Percentiles rank a stretch among this genome's conserved stretches.
These are phyloP conservation scores for Pestalotiopsis sp. DNA, from an alignment of 2,329 filamentous ascomycete genomes.

Conservation along the genomic window DNA sequence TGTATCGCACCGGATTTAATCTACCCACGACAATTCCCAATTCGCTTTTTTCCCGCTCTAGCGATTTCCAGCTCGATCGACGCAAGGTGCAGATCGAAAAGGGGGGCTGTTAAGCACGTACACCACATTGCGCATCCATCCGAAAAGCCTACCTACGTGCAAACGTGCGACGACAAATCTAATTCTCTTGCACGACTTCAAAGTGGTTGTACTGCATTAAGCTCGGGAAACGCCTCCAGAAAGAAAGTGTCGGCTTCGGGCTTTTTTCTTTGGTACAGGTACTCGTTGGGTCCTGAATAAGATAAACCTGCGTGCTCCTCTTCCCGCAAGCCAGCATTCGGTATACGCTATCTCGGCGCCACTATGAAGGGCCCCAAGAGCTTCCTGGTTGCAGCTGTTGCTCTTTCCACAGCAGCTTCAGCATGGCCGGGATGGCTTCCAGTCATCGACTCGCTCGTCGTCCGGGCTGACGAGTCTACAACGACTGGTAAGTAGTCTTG, in stretches of 20 bases:
- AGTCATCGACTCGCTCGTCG: conserved; percentile 54
- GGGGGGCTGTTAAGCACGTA: neutral
- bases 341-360: conserved; percentile 20
- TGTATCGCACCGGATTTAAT: neutral
- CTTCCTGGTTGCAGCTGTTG: conserved; percentile 54
- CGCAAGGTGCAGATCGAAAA: neutral
- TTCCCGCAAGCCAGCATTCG: conserved; percentile 26
- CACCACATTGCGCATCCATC: neutral
- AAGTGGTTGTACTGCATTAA: conserved; percentile 13
- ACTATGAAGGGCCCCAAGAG: conserved; percentile 54
- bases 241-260: neutral
- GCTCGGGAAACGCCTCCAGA: neutral
- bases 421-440: conserved; percentile 62
- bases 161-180: conserved; percentile 13
- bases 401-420: conserved; percentile 53
- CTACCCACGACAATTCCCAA: neutral
- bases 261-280: neutral
- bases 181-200: conserved; percentile 8
- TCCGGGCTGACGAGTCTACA: conserved; percentile 44
- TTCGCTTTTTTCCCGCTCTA: conserved; percentile 3
- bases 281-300: neutral
- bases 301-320: conserved; percentile 16
- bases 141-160: conserved; percentile 4
- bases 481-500: conserved; percentile 11
- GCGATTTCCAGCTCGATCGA: neutral